Evolutionary conservation across 371 early-diverging fungal species (phyloP), one percentile per base, ranked within the genome.

Genomic region (Mucor piriformis): DNA sequence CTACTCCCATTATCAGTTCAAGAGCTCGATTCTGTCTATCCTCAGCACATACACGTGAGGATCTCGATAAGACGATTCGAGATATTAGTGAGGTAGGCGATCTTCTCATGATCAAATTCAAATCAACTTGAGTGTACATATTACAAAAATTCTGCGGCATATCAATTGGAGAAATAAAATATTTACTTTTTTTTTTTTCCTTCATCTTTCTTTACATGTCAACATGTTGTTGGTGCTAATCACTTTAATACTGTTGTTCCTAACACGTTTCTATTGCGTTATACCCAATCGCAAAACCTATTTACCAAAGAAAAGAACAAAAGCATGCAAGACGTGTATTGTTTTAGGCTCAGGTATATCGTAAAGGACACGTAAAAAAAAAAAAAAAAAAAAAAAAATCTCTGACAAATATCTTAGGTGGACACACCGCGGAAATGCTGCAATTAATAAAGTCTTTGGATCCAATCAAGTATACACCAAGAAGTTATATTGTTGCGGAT

Each of bases 21-120:
- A 85, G 99, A 42, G 99, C 95, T 25, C 84, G 99, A 51, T 95
- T 99, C 86, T 99, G 99, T 79, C 70, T 99, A 43, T 93, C 94
- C 16, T 92, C 98, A 2, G 83, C 97, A 15, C 99, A 99, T 72
- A 95, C 94, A 12, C 89, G 86, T 73, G 94, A 96, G 73, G 99
- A 99, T 69, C 70, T 99, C 27, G 91, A 93, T 66, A 69, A 74
- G 61, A 81, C 88, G 10, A 59, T 91, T 47, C 70, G 85, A 57
- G 70, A 72, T 47, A 75, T 88, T 48, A 82, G 82, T 67, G 84
- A 86, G 54, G 84, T 89, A 20, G 90, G 90, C 23, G 87, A 87
- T 47, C 16, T 24, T 46, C 46, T 46, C n/a, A 63, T 83, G 76
- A 69, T 89, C 34, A 89, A 89, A 61, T 69, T 77, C 46, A 75